A percentile compares a stretch with the other conserved stretches of the same genome.
phyloP scores from a whole-genome alignment of 306 rosid species.

The Cucumis cinereus region DNA sequence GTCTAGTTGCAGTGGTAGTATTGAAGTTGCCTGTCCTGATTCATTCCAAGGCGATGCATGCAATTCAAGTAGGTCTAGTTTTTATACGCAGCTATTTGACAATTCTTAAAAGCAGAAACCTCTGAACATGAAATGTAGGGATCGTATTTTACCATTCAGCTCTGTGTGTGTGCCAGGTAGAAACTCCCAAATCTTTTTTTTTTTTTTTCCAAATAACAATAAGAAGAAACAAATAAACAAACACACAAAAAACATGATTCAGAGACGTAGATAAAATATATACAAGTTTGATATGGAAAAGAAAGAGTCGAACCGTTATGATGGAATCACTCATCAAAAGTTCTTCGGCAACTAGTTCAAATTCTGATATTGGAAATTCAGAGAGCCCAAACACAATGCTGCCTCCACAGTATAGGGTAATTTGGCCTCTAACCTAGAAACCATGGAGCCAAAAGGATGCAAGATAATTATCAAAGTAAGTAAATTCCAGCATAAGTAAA shows the following conservation, averaged over 20 bases:
- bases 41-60: background rate
- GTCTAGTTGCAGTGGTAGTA: background rate
- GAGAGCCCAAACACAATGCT: conserved; percentile 91
- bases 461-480: background rate
- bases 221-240: background rate
- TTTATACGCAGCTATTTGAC: no score
- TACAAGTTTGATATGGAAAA: background rate
- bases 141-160: background rate
- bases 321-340: conserved; percentile 94
- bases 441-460: conserved; percentile 6
- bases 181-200: background rate
- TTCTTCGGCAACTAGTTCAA: conserved; percentile 98
- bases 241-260: background rate
- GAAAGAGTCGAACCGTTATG: conserved; percentile 40
- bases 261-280: background rate
- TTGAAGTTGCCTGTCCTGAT: background rate
- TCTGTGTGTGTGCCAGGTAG: background rate
- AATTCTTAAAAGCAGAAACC: no score
- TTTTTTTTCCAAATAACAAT: no score
- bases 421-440: conserved; percentile 93
- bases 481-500: background rate
- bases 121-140: background rate
- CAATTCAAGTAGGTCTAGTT: no score
- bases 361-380: conserved; percentile 81
- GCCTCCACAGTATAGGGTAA: conserved; percentile 75